phyloP scores from a whole-genome alignment of 352 stramenopile species.

The Phytophthora podocarpi region DNA sequence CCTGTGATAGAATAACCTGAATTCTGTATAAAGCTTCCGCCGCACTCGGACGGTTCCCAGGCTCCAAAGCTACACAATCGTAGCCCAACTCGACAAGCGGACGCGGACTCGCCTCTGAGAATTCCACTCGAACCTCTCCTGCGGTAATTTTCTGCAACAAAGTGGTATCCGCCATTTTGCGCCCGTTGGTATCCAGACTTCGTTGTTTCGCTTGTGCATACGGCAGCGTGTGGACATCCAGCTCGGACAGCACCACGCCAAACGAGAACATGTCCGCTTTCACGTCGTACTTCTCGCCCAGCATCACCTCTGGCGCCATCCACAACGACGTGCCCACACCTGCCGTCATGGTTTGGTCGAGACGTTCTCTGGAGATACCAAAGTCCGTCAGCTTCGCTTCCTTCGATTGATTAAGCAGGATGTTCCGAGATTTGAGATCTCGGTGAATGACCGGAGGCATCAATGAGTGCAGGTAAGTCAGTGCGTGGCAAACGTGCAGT shows the following conservation, averaged over 20 bases:
- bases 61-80: constrained; percentile 22
- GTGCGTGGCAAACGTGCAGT: constrained; percentile 30
- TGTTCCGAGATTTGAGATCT: constrained; percentile 37
- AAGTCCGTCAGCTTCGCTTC: constrained; percentile 63
- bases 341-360: constrained; percentile 24
- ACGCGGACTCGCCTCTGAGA: constrained; percentile 13
- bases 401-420: constrained; percentile 23
- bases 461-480: constrained; percentile 24
- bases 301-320: constrained; percentile 2
- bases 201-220: constrained; percentile 2
- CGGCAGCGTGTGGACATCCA: constrained; percentile 1
- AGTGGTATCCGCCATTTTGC: constrained; percentile 7
- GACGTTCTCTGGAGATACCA: constrained; percentile 42
- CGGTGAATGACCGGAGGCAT: constrained; percentile 12
- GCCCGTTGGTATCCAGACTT: background rate
- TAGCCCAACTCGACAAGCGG: constrained; percentile 7
- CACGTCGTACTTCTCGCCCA: constrained; percentile 1
- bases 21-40: constrained; percentile 26
- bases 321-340: constrained; percentile 19
- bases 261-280: constrained; percentile 6
- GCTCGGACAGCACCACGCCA: too few species aligned
- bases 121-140: constrained; percentile 15
- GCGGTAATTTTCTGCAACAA: constrained; percentile 9
- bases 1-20: constrained; percentile 14
- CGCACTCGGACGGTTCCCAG: constrained; percentile 11